Conservation (phyloP, 106 monocot species). For the Alisma plantagoaquatica region DNA sequence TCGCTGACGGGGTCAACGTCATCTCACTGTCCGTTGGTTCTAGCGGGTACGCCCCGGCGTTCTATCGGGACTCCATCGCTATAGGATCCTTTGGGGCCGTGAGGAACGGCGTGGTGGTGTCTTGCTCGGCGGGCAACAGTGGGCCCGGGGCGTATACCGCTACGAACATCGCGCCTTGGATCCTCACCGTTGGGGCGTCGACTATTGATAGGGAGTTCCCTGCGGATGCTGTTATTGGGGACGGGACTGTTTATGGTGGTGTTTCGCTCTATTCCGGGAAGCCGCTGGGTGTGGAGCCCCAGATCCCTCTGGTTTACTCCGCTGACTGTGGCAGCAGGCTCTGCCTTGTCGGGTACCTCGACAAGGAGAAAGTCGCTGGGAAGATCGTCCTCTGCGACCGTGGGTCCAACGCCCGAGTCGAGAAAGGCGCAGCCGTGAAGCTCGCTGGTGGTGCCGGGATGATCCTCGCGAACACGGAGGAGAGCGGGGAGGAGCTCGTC, state of each 20-base stretch:
- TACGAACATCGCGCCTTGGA: slow-evolving; percentile 45
- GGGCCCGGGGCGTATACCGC: slow-evolving; percentile 22
- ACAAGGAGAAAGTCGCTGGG: too few relatives aligned
- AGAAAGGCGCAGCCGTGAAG: too few relatives aligned
- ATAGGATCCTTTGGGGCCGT: slow-evolving; percentile 34
- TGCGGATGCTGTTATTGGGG: slow-evolving; percentile 24
- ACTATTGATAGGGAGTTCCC: slow-evolving; percentile 52
- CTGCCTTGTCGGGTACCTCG: too few relatives aligned
- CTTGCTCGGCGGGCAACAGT: slow-evolving; percentile 51
- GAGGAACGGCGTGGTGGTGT: slow-evolving; percentile 38
- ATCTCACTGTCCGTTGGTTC: slow-evolving; percentile 51
- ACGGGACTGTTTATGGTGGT: too few relatives aligned
- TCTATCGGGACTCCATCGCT: slow-evolving; percentile 35
- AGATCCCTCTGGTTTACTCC: neutral
- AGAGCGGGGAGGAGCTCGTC: too few relatives aligned
- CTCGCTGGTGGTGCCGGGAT: too few relatives aligned
- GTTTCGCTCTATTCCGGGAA: slow-evolving; percentile 4
- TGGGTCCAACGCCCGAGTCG: too few relatives aligned
- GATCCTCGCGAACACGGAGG: too few relatives aligned
- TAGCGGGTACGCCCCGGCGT: slow-evolving; percentile 33
- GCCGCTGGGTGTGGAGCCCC: neutral
- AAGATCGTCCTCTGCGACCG: too few relatives aligned
- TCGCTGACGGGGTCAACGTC: slow-evolving; percentile 45
- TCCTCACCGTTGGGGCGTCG: slow-evolving; percentile 38
- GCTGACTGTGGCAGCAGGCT: neutral